Evolutionary conservation across 345 rosid genomes (phyloP).

Genomic region (Citrus maxima): DNA sequence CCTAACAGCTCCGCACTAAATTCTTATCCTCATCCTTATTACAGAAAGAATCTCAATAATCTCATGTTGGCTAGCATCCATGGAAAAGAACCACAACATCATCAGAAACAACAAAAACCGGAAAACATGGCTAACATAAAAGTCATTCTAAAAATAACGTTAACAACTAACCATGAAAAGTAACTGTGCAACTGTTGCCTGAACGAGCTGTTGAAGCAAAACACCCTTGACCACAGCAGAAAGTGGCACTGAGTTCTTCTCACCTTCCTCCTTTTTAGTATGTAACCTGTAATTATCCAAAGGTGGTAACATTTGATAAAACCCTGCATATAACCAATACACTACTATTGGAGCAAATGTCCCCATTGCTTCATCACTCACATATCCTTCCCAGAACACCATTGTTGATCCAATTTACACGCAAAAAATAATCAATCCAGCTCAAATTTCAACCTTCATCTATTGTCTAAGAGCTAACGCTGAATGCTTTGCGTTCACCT

Average conservation of each 20-base stretch:
- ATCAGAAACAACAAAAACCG: neutral
- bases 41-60: neutral
- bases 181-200: slow-evolving; percentile 56
- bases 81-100: neutral
- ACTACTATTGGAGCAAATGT: slow-evolving; percentile 67
- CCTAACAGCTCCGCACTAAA: too few relatives aligned
- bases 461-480: neutral
- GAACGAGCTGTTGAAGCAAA: slow-evolving; percentile 67
- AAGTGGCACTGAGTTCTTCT: slow-evolving; percentile 56
- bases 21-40: too few relatives aligned
- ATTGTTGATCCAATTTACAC: slow-evolving; percentile 16
- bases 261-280: slow-evolving; percentile 57
- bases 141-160: neutral
- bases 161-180: slow-evolving; percentile 51
- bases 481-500: neutral
- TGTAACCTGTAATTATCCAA: slow-evolving; percentile 57
- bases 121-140: neutral
- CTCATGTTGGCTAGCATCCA: neutral
- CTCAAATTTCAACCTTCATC: neutral
- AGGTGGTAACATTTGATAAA: slow-evolving; percentile 60
- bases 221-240: slow-evolving; percentile 55
- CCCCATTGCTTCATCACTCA: slow-evolving; percentile 72
- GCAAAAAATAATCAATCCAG: neutral
- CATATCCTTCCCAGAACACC: slow-evolving; percentile 76
- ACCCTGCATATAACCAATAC: slow-evolving; percentile 69